A percentile compares a stretch with the other conserved stretches of the same genome.
These are phyloP conservation scores for Pterocarpus santalinus DNA, from an alignment of 306 rosid genomes.

Conservation along the genomic window DNA sequence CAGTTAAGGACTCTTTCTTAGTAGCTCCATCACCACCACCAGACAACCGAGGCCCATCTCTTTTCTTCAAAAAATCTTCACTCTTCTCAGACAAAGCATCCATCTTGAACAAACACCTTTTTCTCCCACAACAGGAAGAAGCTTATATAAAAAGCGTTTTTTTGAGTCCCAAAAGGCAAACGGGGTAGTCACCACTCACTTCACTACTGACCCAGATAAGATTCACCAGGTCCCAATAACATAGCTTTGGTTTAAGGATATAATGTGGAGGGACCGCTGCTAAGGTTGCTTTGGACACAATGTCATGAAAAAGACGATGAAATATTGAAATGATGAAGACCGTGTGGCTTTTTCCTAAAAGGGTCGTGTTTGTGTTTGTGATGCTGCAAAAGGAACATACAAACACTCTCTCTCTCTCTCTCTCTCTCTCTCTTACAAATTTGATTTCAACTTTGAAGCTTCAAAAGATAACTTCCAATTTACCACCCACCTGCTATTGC, in stretches of 20 bases:
- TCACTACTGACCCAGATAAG: slow-evolving; percentile 39
- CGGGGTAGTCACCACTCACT: slow-evolving; percentile 49
- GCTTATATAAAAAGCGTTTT: not conserved
- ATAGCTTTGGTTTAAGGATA: slow-evolving; percentile 5
- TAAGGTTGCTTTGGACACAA: slow-evolving; percentile 33
- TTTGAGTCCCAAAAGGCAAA: slow-evolving; percentile 53
- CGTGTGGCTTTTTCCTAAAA: slow-evolving; percentile 41
- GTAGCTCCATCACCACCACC: slow-evolving; percentile 42
- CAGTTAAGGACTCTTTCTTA: slow-evolving; percentile 60
- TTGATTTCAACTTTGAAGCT: slow-evolving; percentile 62
- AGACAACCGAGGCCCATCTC: slow-evolving; percentile 53
- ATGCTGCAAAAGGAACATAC: slow-evolving; percentile 9
- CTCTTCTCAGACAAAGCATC: slow-evolving; percentile 58
- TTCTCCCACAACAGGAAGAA: slow-evolving; percentile 1
- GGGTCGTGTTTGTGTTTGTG: slow-evolving; percentile 6
- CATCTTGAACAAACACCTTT: slow-evolving; percentile 57
- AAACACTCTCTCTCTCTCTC: not conserved
- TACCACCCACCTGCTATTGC: slow-evolving; percentile 48
- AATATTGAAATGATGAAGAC: slow-evolving; percentile 38
- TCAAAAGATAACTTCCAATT: slow-evolving; percentile 44
- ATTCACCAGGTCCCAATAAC: slow-evolving; percentile 38
- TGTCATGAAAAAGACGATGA: slow-evolving; percentile 40
- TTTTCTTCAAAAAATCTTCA: slow-evolving; percentile 51
- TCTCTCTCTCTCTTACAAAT: slow-evolving; percentile 34
- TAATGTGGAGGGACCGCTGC: slow-evolving; percentile 38